Percentiles rank a stretch among this genome's conserved stretches.
These are phyloP conservation scores for Apiotrichum siamense DNA, from an alignment of 1,284 basidiomycete species.

Conservation along the genomic window DNA sequence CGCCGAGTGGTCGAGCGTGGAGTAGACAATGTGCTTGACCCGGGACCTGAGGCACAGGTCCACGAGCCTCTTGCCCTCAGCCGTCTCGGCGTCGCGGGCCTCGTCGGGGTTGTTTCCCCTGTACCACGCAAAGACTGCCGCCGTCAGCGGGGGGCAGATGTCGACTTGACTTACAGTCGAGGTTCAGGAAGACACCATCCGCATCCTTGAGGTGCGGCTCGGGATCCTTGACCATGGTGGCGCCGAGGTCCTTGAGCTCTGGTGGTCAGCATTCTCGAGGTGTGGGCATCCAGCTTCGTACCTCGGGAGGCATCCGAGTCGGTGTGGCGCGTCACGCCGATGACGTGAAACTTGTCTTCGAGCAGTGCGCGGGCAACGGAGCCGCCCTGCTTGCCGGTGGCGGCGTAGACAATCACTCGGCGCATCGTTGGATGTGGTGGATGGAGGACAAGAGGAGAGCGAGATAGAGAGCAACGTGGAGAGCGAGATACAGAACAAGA, in stretches of 20 bases:
- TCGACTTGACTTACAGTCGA: conserved; percentile 1
- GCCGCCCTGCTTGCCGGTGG: conserved; percentile 16
- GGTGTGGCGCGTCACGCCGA: conserved; percentile 19
- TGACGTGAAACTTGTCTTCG: conserved; percentile 4
- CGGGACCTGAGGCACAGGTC: neutral
- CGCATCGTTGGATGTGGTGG: neutral
- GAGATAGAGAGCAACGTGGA: neutral
- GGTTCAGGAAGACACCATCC: conserved; percentile 3
- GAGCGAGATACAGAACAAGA: neutral
- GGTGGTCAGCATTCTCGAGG: no score
- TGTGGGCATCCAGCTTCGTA: neutral
- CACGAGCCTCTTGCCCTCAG: neutral
- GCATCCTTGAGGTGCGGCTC: conserved; percentile 3
- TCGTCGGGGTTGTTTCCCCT: conserved; percentile 5
- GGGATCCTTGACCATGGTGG: neutral
- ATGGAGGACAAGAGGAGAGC: no score
- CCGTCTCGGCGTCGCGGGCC: neutral
- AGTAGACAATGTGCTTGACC: conserved; percentile 4
- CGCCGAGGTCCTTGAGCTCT: neutral
- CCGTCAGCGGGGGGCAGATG: neutral
- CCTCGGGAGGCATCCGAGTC: neutral
- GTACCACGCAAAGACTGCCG: conserved; percentile 2
- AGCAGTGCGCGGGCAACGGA: conserved; percentile 11
- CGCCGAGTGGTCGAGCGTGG: conserved; percentile 7
- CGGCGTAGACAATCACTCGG: conserved; percentile 15